A percentile compares a stretch with the other conserved stretches of the same genome.
These are phyloP conservation scores for Bassia scoparia DNA, from an alignment of 148 eudicot genomes.

Conservation along the genomic window DNA sequence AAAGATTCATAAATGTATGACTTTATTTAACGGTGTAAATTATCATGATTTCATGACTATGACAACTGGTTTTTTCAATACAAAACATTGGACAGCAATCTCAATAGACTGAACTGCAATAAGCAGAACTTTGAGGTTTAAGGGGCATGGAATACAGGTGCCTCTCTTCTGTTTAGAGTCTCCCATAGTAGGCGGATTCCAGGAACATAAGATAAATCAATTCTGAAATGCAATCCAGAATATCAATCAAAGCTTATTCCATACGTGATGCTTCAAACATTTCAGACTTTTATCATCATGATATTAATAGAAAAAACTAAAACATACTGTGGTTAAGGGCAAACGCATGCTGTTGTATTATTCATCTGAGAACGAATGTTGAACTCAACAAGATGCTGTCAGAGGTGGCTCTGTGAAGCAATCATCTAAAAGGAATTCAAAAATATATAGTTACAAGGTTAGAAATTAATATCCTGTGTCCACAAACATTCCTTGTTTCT, in stretches of 20 bases:
- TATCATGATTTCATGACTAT: not conserved
- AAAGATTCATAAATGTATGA: not conserved
- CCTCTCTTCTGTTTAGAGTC: conserved; percentile 78
- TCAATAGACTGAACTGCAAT: conserved; percentile 43
- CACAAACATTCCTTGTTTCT: no score
- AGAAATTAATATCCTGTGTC: no score
- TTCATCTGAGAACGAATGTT: conserved; percentile 62
- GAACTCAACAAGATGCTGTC: conserved; percentile 67
- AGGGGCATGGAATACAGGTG: conserved; percentile 92
- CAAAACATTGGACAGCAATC: not conserved
- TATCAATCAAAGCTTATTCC: no score
- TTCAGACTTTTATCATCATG: not conserved
- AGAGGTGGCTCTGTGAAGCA: conserved; percentile 84
- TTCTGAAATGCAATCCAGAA: no score
- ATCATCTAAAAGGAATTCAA: conserved; percentile 55
- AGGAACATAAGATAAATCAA: not conserved
- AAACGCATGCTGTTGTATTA: conserved; percentile 84
- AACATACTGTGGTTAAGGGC: conserved; percentile 95
- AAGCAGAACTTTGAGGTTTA: conserved; percentile 68
- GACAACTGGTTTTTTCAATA: not conserved
- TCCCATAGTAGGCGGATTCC: conserved; percentile 75
- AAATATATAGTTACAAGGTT: not conserved
- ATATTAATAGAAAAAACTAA: not conserved
- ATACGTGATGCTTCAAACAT: no score
- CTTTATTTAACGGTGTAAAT: not conserved